Evolutionary conservation across 139 green algal species (phyloP).

Genomic region (Picochlorum sp.): DNA sequence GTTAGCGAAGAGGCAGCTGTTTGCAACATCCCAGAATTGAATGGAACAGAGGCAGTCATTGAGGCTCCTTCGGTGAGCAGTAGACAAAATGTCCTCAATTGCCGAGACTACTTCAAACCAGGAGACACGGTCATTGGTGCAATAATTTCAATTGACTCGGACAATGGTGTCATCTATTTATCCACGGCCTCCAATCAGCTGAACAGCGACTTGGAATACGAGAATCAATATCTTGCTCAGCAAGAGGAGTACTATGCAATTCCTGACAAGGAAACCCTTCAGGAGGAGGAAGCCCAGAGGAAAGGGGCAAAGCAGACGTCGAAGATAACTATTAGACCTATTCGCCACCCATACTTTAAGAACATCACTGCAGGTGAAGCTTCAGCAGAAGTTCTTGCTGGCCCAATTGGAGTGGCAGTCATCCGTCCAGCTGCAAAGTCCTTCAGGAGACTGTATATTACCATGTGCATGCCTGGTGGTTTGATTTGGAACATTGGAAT

Average conservation of each 20-base stretch:
- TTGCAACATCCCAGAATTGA: slow-evolving; percentile 30
- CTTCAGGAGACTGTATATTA: slow-evolving; percentile 17
- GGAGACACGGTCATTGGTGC: slow-evolving; percentile 30
- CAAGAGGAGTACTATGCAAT: slow-evolving; percentile 24
- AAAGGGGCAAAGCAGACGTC: background rate
- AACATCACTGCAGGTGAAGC: slow-evolving; percentile 50
- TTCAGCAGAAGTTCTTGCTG: slow-evolving; percentile 9
- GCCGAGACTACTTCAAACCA: slow-evolving; percentile 19
- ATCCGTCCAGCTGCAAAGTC: slow-evolving; percentile 41
- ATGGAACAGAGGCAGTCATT: slow-evolving; percentile 44
- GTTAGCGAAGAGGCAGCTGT: slow-evolving; percentile 12
- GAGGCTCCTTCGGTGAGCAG: slow-evolving; percentile 11
- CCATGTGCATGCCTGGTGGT: slow-evolving; percentile 12
- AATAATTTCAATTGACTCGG: slow-evolving; percentile 8
- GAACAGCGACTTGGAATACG: slow-evolving; percentile 31
- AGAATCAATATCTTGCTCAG: slow-evolving; percentile 19
- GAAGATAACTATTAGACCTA: slow-evolving; percentile 34
- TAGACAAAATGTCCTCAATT: slow-evolving; percentile 13
- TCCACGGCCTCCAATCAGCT: slow-evolving; percentile 17
- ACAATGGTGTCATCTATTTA: slow-evolving; percentile 14
- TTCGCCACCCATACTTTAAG: slow-evolving; percentile 60
- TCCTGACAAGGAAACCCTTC: slow-evolving; percentile 12
- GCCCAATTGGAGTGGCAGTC: slow-evolving; percentile 17
- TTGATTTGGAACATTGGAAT: slow-evolving; percentile 45
- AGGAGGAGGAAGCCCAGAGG: background rate